These are phyloP conservation scores for Jamesozyma lodderae DNA, from an alignment of 805 yeast species.

Conservation along the genomic window DNA sequence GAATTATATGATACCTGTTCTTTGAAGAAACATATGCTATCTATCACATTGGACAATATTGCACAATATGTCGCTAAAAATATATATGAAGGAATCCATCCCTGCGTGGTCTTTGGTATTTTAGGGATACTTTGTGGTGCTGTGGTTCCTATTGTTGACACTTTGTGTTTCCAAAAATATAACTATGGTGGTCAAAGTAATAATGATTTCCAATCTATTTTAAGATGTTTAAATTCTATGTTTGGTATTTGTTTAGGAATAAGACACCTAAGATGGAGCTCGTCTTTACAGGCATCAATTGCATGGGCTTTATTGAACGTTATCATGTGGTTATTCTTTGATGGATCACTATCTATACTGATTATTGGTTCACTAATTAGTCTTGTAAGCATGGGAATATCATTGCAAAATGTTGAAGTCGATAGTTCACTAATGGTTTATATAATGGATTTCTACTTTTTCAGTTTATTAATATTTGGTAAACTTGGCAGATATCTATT, in stretches of 20 bases:
- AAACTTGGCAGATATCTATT: slow-evolving; percentile 53
- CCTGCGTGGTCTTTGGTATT: slow-evolving; percentile 13
- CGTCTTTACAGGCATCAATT: slow-evolving; percentile 51
- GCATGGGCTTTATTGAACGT: slow-evolving; percentile 56
- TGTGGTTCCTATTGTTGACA: slow-evolving; percentile 38
- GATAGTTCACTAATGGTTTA: slow-evolving; percentile 10
- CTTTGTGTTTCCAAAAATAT: slow-evolving; percentile 4
- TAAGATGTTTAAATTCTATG: slow-evolving; percentile 40
- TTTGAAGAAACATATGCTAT: slow-evolving; percentile 42
- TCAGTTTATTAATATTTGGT: slow-evolving; percentile 58
- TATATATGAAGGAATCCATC: neutral
- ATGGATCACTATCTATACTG: slow-evolving; percentile 49
- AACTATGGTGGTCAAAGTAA: slow-evolving; percentile 1
- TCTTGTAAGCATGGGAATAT: slow-evolving; percentile 17
- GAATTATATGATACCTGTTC: slow-evolving; percentile 44
- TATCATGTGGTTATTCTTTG: slow-evolving; percentile 56
- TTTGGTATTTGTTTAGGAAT: slow-evolving; percentile 63
- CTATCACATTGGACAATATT: slow-evolving; percentile 5
- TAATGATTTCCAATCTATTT: slow-evolving; percentile 35
- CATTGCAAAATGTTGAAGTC: neutral
- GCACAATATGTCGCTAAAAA: slow-evolving; percentile 3
- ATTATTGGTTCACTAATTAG: slow-evolving; percentile 30
- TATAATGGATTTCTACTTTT: slow-evolving; percentile 46
- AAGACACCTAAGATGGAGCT: slow-evolving; percentile 56
- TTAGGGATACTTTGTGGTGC: slow-evolving; percentile 54